Conservation (phyloP, 2,329 filamentous ascomycete species). For the Aspergillus sp. region DNA sequence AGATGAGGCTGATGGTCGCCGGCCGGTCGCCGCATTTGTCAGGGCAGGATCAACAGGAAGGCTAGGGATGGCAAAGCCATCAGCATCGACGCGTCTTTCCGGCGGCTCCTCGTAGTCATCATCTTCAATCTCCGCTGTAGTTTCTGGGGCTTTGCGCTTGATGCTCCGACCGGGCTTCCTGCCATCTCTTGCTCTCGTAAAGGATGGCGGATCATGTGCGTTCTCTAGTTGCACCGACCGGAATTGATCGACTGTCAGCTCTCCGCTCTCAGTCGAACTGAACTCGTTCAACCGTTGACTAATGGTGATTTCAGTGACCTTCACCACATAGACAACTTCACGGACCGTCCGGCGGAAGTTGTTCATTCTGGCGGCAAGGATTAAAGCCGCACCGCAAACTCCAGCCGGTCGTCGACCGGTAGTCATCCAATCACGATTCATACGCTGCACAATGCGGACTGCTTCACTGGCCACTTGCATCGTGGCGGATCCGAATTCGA, state of each 20-base stretch:
- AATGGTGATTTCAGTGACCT: slow-evolving; percentile 89
- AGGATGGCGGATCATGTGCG: slow-evolving; percentile 73
- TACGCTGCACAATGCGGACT: slow-evolving; percentile 77
- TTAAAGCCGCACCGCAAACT: slow-evolving; percentile 86
- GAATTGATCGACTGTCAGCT: slow-evolving; percentile 82
- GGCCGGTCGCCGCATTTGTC: slow-evolving; percentile 14
- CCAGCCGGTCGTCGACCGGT: slow-evolving; percentile 89
- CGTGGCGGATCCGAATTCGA: slow-evolving; percentile 79
- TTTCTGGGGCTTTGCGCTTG: slow-evolving; percentile 27
- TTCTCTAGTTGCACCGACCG: slow-evolving; percentile 52
- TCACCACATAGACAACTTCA: slow-evolving; percentile 97
- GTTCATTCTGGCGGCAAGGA: slow-evolving; percentile 95
- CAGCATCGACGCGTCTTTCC: slow-evolving; percentile 50
- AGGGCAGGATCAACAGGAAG: slow-evolving; percentile 41
- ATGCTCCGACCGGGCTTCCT: slow-evolving; percentile 46
- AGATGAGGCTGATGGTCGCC: slow-evolving; percentile 15
- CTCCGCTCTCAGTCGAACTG: slow-evolving; percentile 74
- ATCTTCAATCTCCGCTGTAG: slow-evolving; percentile 40
- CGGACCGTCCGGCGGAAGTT: slow-evolving; percentile 89
- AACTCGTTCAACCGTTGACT: slow-evolving; percentile 89
- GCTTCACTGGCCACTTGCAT: slow-evolving; percentile 84
- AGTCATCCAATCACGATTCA: slow-evolving; percentile 97
- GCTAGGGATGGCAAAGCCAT: slow-evolving; percentile 61
- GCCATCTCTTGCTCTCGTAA: slow-evolving; percentile 53
- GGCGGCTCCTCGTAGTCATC: slow-evolving; percentile 34